These are phyloP conservation scores for Boletus semigastroideus DNA, from an alignment of 1,284 basidiomycete genomes.

Conservation along the genomic window DNA sequence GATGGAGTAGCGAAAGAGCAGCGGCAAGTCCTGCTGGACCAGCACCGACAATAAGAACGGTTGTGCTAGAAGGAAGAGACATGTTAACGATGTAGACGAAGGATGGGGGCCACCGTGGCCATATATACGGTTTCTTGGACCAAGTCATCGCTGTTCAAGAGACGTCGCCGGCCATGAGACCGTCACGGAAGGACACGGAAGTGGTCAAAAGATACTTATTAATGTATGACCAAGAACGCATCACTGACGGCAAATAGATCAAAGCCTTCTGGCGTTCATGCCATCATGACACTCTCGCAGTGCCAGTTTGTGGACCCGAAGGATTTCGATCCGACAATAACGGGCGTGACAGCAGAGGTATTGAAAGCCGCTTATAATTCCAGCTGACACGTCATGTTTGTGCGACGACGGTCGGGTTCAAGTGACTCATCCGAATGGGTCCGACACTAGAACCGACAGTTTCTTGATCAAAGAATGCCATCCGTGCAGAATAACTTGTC, in stretches of 20 bases:
- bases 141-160: not conserved
- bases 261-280: too few relatives aligned
- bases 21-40: slow-evolving; percentile 27
- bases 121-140: not conserved
- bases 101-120: not conserved
- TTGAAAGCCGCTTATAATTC: too few relatives aligned
- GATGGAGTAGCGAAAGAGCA: slow-evolving; percentile 30
- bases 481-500: slow-evolving; percentile 18
- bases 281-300: too few relatives aligned
- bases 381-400: too few relatives aligned
- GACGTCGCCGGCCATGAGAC: not conserved
- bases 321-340: too few relatives aligned
- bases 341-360: too few relatives aligned
- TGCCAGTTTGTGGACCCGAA: too few relatives aligned
- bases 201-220: not conserved
- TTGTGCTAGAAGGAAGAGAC: slow-evolving; percentile 27
- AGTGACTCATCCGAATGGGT: not conserved
- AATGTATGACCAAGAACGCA: not conserved
- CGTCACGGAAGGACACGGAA: not conserved
- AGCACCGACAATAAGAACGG: slow-evolving; percentile 33
- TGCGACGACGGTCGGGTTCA: too few relatives aligned
- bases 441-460: not conserved
- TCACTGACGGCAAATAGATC: not conserved
- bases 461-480: not conserved
- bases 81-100: not conserved